Evolutionary conservation across 495 filamentous ascomycete genomes (phyloP).

Genomic region (Daldinia loculata): DNA sequence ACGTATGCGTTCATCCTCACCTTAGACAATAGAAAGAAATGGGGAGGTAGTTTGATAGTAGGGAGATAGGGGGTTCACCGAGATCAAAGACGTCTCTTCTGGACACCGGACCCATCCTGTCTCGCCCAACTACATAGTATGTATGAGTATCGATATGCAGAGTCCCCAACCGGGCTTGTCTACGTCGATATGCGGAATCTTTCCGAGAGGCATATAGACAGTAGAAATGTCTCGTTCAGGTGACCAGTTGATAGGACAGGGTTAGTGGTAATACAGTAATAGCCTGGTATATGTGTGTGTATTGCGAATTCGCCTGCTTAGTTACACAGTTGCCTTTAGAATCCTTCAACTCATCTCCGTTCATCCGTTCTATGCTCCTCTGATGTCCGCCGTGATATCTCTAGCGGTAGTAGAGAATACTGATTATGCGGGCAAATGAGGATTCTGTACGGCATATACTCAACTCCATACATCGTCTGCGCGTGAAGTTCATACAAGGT

Average conservation of each 20-base stretch:
- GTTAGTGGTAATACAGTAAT: constrained; percentile 10
- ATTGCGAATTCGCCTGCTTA: constrained; percentile 4
- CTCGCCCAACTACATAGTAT: constrained; percentile 25
- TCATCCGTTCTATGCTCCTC: constrained; percentile 17
- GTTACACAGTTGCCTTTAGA: not conserved
- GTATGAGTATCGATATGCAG: constrained; percentile 14
- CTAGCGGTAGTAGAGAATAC: constrained; percentile 8
- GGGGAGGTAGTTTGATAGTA: not conserved
- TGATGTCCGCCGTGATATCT: constrained; percentile 9
- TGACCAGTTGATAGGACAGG: constrained; percentile 5
- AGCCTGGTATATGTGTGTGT: not conserved
- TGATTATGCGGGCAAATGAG: constrained; percentile 12
- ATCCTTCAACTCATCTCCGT: constrained; percentile 34
- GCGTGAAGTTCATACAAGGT: constrained; percentile 25
- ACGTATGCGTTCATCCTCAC: not conserved
- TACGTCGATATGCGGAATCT: constrained; percentile 24
- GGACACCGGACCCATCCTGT: constrained; percentile 5
- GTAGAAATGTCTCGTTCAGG: constrained; percentile 20
- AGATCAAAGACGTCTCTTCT: constrained; percentile 8
- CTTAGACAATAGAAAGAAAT: constrained; percentile 2
- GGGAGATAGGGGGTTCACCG: not conserved
- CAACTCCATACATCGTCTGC: constrained; percentile 1
- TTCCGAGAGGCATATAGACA: constrained; percentile 24
- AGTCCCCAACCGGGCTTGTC: constrained; percentile 7
- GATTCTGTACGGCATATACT: constrained; percentile 12